Evolutionary conservation across 441 rosid genomes (phyloP), one percentile per base, ranked within the genome.

Genomic region (Biscutella laevigata): DNA sequence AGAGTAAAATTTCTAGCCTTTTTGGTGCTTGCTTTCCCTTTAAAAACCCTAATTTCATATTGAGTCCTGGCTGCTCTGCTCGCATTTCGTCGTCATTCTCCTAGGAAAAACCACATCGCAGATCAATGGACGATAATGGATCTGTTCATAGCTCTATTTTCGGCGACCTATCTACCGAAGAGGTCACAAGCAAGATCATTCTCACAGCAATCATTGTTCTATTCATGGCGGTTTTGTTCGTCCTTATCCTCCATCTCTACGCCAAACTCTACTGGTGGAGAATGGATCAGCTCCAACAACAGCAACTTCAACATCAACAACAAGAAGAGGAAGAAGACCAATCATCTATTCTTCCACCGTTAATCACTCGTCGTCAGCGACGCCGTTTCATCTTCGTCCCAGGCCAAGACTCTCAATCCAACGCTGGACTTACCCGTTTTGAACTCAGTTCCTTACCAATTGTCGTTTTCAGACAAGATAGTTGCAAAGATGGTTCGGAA

Each of bases 211-310:
- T 78, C 24, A 57, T 80, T 43, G 66, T 78, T 4, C 67, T 80
- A 0, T 78, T 78, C 61, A 5, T 76, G 25, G 79, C 78, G 0
- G 77, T 78, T 4, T 64, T 78, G 0, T 66, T 80, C 34, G 66
- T 80, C 30, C 71, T 83, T 19, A 61, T 73, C 54, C 82, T 83
- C 41, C 84, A 83, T 56, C 71, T 83, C 53, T 83, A 83, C 52
- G 86, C 86, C 10, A 77, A 66, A 56, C 77, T 80, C 81, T 83
- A 76, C 73, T 83, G 86, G 89, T 75, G 89, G 89, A 71, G 80
- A 48, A 10, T 56, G 34, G 91, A 77, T 41, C 83, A 82, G 27
- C 77, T 72, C 17, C 70, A 59, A 26, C 70, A 65, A 5, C 69
- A 66, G 0, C 64, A 65, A 1, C 60, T 33, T 0, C 53, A 34